Conservation (phyloP, 2,329 filamentous ascomycete species). For the Nigrograna mackinnonii region DNA sequence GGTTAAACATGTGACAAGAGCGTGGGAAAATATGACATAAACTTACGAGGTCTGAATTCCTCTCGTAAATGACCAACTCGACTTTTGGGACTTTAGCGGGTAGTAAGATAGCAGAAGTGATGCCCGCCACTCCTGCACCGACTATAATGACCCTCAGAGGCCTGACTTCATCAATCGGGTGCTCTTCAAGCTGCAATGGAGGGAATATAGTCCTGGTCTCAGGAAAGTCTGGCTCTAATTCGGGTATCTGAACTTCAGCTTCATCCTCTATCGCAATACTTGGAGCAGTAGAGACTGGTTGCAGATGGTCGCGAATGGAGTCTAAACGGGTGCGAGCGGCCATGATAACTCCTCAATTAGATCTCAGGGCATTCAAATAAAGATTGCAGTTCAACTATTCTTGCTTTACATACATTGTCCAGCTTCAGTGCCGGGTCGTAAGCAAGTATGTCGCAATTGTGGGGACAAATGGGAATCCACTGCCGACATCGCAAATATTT, state of each 20-base stretch:
- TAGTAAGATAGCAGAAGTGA: conserved; percentile 49
- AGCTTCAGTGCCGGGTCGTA: too few relatives aligned
- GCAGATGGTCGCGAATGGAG: conserved; percentile 7
- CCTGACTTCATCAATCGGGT: conserved; percentile 45
- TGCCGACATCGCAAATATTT: too few relatives aligned
- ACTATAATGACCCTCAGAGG: conserved; percentile 49
- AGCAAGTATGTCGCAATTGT: too few relatives aligned
- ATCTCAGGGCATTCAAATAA: too few relatives aligned
- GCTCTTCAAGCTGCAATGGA: conserved; percentile 12
- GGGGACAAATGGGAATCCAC: too few relatives aligned
- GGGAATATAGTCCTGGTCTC: conserved; percentile 6
- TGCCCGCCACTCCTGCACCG: conserved; percentile 48
- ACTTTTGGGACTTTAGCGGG: conserved; percentile 44
- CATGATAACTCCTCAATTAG: too few relatives aligned
- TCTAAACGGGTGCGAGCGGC: conserved; percentile 1
- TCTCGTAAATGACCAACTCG: conserved; percentile 47
- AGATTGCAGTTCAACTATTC: too few relatives aligned
- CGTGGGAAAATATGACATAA: too few relatives aligned
- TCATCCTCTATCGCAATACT: conserved; percentile 6
- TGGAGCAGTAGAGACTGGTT: neutral
- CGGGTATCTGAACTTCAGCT: conserved; percentile 1
- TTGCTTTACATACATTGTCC: too few relatives aligned
- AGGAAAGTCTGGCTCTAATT: neutral
- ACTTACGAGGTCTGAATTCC: conserved; percentile 42
- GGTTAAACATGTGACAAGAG: too few relatives aligned